phyloP scores from a whole-genome alignment of 1,139 yeast genomes.

The Meyerozyma guilliermondii region DNA sequence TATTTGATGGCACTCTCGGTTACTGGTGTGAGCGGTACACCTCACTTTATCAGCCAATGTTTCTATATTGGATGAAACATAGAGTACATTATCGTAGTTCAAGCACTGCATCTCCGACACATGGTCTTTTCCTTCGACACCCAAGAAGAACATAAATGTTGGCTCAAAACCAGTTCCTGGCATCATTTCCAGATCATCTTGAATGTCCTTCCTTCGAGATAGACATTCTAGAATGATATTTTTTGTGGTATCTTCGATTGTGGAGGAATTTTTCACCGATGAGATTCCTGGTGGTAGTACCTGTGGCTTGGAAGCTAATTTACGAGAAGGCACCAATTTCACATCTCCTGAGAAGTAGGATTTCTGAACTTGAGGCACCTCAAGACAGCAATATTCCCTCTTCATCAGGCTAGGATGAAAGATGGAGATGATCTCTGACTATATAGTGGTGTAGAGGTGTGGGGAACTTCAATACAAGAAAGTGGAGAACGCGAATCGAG shows the following conservation, averaged over 20 bases:
- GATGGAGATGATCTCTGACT: neutral
- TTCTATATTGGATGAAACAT: constrained; percentile 9
- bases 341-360: neutral
- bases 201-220: neutral
- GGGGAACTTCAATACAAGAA: neutral
- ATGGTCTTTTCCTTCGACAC: constrained; percentile 18
- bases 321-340: neutral
- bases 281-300: neutral
- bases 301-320: neutral
- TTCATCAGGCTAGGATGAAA: neutral
- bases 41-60: neutral
- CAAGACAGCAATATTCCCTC: neutral
- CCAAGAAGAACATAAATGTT: constrained; percentile 13
- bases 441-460: neutral
- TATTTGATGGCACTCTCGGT: constrained; percentile 13
- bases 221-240: neutral
- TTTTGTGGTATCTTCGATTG: neutral
- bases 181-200: neutral
- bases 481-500: neutral
- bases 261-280: neutral
- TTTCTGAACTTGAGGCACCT: neutral
- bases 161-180: neutral
- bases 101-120: constrained; percentile 8
- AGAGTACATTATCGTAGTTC: constrained; percentile 1
- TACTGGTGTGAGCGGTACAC: constrained; percentile 5